Conservation (phyloP, 78 protist genomes). For the Dictyostelium citrinum region DNA sequence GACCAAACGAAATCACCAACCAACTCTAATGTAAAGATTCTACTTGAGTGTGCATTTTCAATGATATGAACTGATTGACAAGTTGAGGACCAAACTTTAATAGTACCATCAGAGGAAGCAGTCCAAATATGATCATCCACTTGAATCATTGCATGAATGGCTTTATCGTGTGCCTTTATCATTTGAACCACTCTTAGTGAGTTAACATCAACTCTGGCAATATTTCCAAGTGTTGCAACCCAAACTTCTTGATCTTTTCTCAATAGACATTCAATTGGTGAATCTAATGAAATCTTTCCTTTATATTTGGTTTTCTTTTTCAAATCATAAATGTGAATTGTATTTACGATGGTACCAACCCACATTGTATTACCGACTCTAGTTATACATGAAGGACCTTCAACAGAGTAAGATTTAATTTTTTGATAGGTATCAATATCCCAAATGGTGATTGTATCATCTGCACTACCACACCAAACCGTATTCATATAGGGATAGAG, state of each 20-base stretch:
- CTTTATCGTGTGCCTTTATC: slow-evolving; percentile 62
- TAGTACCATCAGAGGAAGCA: slow-evolving; percentile 49
- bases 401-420: slow-evolving; percentile 28
- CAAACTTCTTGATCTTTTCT: slow-evolving; percentile 57
- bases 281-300: slow-evolving; percentile 21
- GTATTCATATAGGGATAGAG: slow-evolving; percentile 50
- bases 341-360: slow-evolving; percentile 52
- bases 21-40: slow-evolving; percentile 33
- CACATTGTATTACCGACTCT: slow-evolving; percentile 66
- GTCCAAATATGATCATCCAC: slow-evolving; percentile 59
- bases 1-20: slow-evolving; percentile 77
- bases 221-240: slow-evolving; percentile 35
- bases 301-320: slow-evolving; percentile 56
- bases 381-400: slow-evolving; percentile 52
- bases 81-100: slow-evolving; percentile 39
- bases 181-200: slow-evolving; percentile 50
- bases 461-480: slow-evolving; percentile 74
- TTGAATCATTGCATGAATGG: slow-evolving; percentile 55
- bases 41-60: slow-evolving; percentile 33
- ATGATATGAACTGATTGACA: slow-evolving; percentile 27
- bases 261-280: slow-evolving; percentile 52
- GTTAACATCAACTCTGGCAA: slow-evolving; percentile 53
- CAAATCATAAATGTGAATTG: slow-evolving; percentile 35
- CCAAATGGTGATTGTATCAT: slow-evolving; percentile 35
- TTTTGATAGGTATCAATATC: slow-evolving; percentile 15